Evolutionary conservation across 2,329 filamentous ascomycete species (phyloP), one percentile per base, ranked within the genome.

Genomic region (Capronia americana): DNA sequence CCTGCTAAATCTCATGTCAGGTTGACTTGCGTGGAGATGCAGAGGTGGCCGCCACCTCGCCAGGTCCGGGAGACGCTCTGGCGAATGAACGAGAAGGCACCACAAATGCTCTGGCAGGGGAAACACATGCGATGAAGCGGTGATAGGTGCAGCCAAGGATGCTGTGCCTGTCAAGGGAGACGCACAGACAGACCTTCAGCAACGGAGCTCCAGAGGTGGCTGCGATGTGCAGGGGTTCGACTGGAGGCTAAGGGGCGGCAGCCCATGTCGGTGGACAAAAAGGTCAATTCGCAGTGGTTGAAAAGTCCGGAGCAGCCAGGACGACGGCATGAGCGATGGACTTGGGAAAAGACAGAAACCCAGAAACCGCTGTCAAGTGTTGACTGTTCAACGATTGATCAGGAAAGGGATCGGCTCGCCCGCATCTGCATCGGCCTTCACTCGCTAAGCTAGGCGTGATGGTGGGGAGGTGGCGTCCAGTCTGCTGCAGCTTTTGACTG

Each of bases 271-370:
- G 32, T 28, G 34, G 34, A 41, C 41, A 14, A 24, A 44, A 57
- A 50, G 26, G 17, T 23, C 23, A 20, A 30, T 30, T 48, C n/a
- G n/a, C 44, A 55, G 26, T 54, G 38, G 57, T 60, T 54, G 50
- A 28, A 53, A 55, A 64, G 61, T 68, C 57, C 63, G 63, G 56
- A 66, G 61, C 63, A 57, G 59, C 55, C 57, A 65, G 50, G 51
- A 64, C 46, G 62, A 63, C 51, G 57, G 48, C 53, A 20, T 55
- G 8, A n/a, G n/a, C 4, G 23, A 14, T 30, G 24, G 53, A 23
- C 10, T 11, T 34, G 32, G 32, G 32, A 34, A 12, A 34, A 1
- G 32, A 28, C 28, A 28, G 28, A 24, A 26, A 26, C n/a, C 5
- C 10, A 50, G 46, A 50, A 24, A 48, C 23, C 44, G 17, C 17